phyloP scores from a whole-genome alignment of 805 yeast species.

The Kluyveromyces wickerhamii region DNA sequence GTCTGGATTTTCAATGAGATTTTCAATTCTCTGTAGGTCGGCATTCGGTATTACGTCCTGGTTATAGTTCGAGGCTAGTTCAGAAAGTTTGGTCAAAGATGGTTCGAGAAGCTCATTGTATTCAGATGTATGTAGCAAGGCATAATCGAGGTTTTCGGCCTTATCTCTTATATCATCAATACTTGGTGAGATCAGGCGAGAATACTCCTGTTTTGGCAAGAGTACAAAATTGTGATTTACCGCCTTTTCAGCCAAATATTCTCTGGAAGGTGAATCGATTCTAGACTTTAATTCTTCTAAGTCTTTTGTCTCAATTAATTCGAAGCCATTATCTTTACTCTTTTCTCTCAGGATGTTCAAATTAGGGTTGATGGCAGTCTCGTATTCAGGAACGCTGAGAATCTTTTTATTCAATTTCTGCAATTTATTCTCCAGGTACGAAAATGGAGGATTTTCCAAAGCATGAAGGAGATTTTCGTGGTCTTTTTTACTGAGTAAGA shows the following conservation, averaged over 20 bases:
- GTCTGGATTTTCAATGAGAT: conserved; percentile 10
- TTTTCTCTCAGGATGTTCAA: conserved; percentile 8
- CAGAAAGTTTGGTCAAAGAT: neutral
- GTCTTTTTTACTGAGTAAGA: neutral
- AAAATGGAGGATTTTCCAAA: conserved; percentile 9
- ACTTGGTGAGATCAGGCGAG: neutral
- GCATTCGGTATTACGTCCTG: neutral
- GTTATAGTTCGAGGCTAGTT: neutral
- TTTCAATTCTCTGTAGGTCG: conserved; percentile 2
- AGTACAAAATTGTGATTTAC: neutral
- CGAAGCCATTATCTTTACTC: conserved; percentile 13
- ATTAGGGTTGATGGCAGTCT: conserved; percentile 7
- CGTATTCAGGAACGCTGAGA: neutral
- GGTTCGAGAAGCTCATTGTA: neutral
- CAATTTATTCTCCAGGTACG: conserved; percentile 8
- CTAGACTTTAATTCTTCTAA: conserved; percentile 5
- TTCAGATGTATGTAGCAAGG: neutral
- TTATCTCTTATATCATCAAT: neutral
- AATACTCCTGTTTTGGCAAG: neutral
- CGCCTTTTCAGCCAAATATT: conserved; percentile 4
- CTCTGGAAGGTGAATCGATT: conserved; percentile 1
- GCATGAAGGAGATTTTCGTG: conserved; percentile 1
- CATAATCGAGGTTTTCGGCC: neutral
- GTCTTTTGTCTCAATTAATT: conserved; percentile 10
- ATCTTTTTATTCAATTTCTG: neutral